Evolutionary conservation across 441 rosid species (phyloP).

Genomic region (Eutrema salsugineum): DNA sequence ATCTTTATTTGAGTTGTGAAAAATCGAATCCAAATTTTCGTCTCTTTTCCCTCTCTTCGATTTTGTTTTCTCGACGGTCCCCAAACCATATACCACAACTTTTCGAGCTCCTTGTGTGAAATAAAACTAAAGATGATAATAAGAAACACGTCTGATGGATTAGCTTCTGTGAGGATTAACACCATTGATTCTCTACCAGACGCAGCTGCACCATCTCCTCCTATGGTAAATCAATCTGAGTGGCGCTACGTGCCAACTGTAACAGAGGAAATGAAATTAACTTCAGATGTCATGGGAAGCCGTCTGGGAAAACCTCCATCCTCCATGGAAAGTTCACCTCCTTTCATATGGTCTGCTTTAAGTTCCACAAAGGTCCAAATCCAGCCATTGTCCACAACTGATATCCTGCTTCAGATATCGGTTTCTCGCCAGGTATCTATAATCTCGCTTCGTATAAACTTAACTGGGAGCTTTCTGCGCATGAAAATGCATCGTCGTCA

Average conservation of each 20-base stretch:
- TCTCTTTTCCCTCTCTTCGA: too few species aligned
- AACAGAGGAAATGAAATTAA: too few species aligned
- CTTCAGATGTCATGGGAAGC: constrained; percentile 35
- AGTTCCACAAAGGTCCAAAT: constrained; percentile 58
- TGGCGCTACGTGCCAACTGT: too few species aligned
- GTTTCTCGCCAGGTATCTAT: constrained; percentile 77
- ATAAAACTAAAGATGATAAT: constrained; percentile 65
- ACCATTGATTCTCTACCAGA: too few species aligned
- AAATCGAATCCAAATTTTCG: too few species aligned
- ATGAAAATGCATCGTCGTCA: constrained; percentile 35
- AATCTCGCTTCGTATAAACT: constrained; percentile 73
- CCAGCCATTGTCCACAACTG: constrained; percentile 52
- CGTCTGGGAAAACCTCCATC: constrained; percentile 32
- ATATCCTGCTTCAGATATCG: constrained; percentile 69
- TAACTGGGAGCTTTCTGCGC: constrained; percentile 57
- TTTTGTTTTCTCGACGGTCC: too few species aligned
- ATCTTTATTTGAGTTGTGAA: too few species aligned
- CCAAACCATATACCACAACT: too few species aligned
- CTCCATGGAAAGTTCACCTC: constrained; percentile 53
- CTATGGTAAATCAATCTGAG: too few species aligned
- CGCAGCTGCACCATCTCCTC: too few species aligned
- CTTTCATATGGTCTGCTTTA: constrained; percentile 83
- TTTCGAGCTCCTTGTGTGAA: constrained; percentile 63
- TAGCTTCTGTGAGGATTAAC: constrained; percentile 48
- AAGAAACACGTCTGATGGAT: constrained; percentile 62